phyloP scores from a whole-genome alignment of 305 asterid genomes.

The Fraxinus baroniana region DNA sequence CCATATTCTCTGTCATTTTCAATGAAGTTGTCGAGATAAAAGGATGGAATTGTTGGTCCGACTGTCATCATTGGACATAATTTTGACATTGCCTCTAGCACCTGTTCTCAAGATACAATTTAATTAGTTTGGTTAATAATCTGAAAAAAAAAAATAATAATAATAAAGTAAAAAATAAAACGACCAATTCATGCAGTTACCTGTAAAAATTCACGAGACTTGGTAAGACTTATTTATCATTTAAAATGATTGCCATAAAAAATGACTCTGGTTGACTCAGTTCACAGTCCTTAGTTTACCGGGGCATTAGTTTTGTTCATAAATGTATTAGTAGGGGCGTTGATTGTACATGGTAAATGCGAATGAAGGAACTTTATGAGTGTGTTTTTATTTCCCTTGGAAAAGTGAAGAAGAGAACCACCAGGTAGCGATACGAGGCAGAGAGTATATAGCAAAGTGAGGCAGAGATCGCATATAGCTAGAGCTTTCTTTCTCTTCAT shows the following conservation, averaged over 20 bases:
- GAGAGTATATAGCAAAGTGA: not conserved
- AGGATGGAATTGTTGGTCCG: constrained; percentile 75
- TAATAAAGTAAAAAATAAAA: too few species aligned
- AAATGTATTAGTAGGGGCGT: not conserved
- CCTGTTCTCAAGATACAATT: constrained; percentile 30
- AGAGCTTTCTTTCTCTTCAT: not conserved
- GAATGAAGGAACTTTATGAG: not conserved
- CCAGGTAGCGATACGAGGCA: not conserved
- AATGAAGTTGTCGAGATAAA: constrained; percentile 55
- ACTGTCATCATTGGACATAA: constrained; percentile 43
- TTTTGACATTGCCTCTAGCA: constrained; percentile 51
- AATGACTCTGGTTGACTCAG: not conserved
- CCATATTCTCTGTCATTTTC: constrained; percentile 48
- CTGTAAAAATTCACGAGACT: not conserved
- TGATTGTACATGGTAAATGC: not conserved
- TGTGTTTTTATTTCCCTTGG: not conserved
- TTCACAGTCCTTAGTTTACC: not conserved
- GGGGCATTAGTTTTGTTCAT: not conserved
- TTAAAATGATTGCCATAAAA: not conserved
- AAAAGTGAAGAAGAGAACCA: not conserved
- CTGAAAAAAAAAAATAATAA: not conserved
- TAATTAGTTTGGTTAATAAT: not conserved
- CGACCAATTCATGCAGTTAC: not conserved
- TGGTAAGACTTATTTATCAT: not conserved
- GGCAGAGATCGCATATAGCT: not conserved